Conservation (phyloP, 2,329 filamentous ascomycete species). For the Drechslerella stenobrocha region DNA sequence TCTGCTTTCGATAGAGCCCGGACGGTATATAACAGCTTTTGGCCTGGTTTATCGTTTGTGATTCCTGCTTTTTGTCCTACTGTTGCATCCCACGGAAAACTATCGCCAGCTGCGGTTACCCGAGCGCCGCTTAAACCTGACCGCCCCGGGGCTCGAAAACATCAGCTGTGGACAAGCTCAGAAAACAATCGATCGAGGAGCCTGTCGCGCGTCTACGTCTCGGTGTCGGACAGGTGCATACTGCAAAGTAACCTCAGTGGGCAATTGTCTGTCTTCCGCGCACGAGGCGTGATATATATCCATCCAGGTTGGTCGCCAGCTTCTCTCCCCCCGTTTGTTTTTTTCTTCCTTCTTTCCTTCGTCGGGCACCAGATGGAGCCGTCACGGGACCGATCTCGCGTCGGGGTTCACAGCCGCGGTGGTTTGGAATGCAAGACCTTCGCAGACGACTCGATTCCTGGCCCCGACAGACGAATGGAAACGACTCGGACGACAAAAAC, state of each 20-base stretch:
- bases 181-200: constrained; percentile 12
- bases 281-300: too few species aligned
- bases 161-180: too few species aligned
- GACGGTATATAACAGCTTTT: background rate
- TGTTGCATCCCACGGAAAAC: constrained; percentile 29
- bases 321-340: background rate
- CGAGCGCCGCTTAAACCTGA: constrained; percentile 41
- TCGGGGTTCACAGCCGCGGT: too few species aligned
- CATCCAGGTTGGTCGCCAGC: constrained; percentile 11
- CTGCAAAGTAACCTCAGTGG: background rate
- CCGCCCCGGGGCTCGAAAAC: constrained; percentile 21
- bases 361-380: background rate
- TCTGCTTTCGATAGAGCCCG: background rate
- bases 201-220: constrained; percentile 30
- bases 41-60: background rate
- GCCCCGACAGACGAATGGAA: too few species aligned
- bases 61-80: constrained; percentile 32
- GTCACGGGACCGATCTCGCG: background rate
- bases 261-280: too few species aligned
- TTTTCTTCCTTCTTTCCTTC: background rate
- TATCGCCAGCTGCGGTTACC: constrained; percentile 35
- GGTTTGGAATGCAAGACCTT: background rate
- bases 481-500: constrained; percentile 9
- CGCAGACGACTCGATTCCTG: too few species aligned
- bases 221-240: background rate